phyloP scores from a whole-genome alignment of 2,329 filamentous ascomycete genomes.

The Samsoniella hepiali region DNA sequence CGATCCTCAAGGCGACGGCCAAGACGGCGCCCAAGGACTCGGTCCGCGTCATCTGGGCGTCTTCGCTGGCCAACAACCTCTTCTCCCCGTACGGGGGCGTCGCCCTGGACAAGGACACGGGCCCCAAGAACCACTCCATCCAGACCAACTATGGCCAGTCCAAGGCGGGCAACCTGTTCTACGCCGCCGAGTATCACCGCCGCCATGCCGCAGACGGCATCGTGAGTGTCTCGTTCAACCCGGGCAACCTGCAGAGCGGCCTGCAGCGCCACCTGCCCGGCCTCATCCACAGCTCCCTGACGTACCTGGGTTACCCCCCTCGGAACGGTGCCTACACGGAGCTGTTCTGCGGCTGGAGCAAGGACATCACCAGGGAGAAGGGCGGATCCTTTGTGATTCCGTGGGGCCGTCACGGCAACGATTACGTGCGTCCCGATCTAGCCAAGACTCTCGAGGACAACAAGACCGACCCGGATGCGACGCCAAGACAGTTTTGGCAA shows the following conservation, averaged over 20 bases:
- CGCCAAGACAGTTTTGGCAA: constrained; percentile 32
- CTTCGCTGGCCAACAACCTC: constrained; percentile 23
- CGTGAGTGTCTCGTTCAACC: constrained; percentile 29
- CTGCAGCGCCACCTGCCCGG: constrained; percentile 26
- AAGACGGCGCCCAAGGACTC: constrained; percentile 24
- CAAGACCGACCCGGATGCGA: constrained; percentile 30
- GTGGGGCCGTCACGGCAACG: constrained; percentile 26
- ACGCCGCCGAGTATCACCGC: constrained; percentile 25
- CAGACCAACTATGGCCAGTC: constrained; percentile 25
- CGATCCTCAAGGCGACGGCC: constrained; percentile 30
- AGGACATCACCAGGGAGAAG: constrained; percentile 36
- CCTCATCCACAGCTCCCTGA: constrained; percentile 19
- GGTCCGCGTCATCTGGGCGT: constrained; percentile 26
- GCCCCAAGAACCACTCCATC: constrained; percentile 19
- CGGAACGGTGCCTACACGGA: constrained; percentile 17
- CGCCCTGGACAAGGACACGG: neutral
- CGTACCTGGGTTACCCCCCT: constrained; percentile 16
- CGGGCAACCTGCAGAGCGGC: constrained; percentile 33
- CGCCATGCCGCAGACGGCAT: constrained; percentile 25
- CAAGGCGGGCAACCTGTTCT: constrained; percentile 25
- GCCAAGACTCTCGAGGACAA: constrained; percentile 26
- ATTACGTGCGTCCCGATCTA: constrained; percentile 28
- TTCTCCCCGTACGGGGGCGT: constrained; percentile 16
- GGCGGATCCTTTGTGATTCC: constrained; percentile 21
- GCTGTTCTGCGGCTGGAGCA: constrained; percentile 21